These are phyloP conservation scores for Logfia minima DNA, from an alignment of 129 eudicot genomes.

Conservation along the genomic window DNA sequence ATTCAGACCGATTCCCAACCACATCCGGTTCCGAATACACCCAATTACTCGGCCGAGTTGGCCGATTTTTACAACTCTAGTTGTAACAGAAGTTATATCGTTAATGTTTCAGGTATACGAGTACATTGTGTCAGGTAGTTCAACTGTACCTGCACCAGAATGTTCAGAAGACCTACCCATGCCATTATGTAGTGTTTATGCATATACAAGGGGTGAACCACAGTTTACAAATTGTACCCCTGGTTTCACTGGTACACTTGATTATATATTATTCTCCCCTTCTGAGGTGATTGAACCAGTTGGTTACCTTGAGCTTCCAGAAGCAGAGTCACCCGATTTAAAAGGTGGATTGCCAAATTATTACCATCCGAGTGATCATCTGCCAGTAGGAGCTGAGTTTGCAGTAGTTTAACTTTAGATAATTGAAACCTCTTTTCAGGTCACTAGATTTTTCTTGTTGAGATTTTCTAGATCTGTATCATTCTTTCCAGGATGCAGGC, in stretches of 20 bases:
- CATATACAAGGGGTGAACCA: slow-evolving; percentile 78
- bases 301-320: slow-evolving; percentile 78
- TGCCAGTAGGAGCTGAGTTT: slow-evolving; percentile 94
- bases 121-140: slow-evolving; percentile 62
- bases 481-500: not conserved
- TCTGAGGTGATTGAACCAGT: slow-evolving; percentile 53
- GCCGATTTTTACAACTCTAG: too few species aligned
- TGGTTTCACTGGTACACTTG: slow-evolving; percentile 87
- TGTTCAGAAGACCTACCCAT: slow-evolving; percentile 57
- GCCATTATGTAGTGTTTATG: slow-evolving; percentile 70
- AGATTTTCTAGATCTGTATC: not conserved
- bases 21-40: too few species aligned
- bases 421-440: slow-evolving; percentile 13
- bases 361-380: slow-evolving; percentile 93
- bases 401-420: slow-evolving; percentile 33
- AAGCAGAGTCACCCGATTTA: slow-evolving; percentile 54
- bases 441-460: not conserved
- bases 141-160: slow-evolving; percentile 40
- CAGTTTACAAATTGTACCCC: slow-evolving; percentile 88
- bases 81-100: not conserved
- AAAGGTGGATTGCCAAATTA: slow-evolving; percentile 82
- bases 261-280: slow-evolving; percentile 73
- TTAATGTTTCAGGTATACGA: slow-evolving; percentile 66
- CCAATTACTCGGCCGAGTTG: too few species aligned
- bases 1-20: too few species aligned